A percentile compares a stretch with the other conserved stretches of the same genome.
Evolutionary conservation across 176 grass and related monocot genomes (phyloP).

Genomic region (Echinochloa phyllopogon): DNA sequence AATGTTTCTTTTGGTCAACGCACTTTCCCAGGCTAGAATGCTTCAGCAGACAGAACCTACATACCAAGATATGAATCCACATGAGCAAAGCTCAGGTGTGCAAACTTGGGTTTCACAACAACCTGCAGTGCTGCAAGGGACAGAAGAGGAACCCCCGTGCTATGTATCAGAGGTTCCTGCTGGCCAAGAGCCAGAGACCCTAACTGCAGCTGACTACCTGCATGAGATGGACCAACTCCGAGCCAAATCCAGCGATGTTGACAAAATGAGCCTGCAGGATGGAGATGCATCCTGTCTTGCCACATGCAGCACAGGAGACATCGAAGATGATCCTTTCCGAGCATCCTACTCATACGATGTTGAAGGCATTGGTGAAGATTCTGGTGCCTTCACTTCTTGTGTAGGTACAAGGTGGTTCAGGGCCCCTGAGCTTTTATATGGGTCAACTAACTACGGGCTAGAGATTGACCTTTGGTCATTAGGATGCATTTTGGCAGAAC

Average conservation of each 20-base stretch:
- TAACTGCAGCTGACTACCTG: conserved; percentile 78
- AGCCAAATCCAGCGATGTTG: conserved; percentile 65
- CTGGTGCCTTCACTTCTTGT: conserved; percentile 75
- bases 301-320: conserved; percentile 83
- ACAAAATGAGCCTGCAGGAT: conserved; percentile 84
- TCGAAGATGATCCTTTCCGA: conserved; percentile 72
- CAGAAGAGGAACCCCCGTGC: conserved; percentile 25
- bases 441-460: conserved; percentile 79
- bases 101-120: conserved; percentile 53
- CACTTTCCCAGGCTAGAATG: conserved; percentile 66
- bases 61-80: conserved; percentile 27
- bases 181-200: conserved; percentile 43
- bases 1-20: conserved; percentile 16
- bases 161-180: conserved; percentile 41
- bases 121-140: conserved; percentile 1
- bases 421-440: conserved; percentile 90
- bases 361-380: conserved; percentile 53
- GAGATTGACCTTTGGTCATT: conserved; percentile 93
- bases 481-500: conserved; percentile 88
- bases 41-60: conserved; percentile 55
- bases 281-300: conserved; percentile 82
- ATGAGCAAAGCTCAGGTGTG: conserved; percentile 40
- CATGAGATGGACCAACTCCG: conserved; percentile 70
- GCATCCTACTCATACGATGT: conserved; percentile 69
- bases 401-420: conserved; percentile 94